Percentiles rank a stretch among this genome's conserved stretches.
Conservation (phyloP, 345 rosid species). For the Brassica nigra region DNA sequence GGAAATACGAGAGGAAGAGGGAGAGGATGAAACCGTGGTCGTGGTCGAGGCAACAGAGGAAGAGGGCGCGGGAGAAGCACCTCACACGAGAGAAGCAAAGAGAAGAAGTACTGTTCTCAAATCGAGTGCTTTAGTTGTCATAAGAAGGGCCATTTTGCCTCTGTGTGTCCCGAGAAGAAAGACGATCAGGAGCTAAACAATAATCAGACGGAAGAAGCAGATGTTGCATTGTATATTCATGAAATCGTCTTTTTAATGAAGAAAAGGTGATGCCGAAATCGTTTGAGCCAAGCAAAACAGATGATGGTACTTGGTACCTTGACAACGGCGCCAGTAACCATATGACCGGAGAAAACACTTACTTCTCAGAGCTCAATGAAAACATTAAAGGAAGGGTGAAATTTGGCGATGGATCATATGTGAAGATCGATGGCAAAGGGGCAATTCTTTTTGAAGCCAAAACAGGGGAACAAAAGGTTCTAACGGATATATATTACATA, state of each 20-base stretch:
- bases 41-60: background rate
- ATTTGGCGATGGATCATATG: no score
- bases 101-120: background rate
- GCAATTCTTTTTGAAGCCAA: no score
- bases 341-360: background rate
- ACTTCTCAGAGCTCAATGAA: no score
- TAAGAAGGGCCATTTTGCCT: background rate
- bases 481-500: no score
- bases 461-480: no score
- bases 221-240: background rate
- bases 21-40: background rate
- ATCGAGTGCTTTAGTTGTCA: background rate
- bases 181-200: background rate
- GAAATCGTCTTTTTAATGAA: background rate
- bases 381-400: no score
- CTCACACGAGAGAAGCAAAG: background rate
- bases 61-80: background rate
- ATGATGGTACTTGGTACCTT: background rate
- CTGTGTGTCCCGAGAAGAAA: background rate
- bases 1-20: background rate
- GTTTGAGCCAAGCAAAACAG: background rate
- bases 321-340: background rate
- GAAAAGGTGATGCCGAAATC: background rate
- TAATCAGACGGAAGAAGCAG: background rate
- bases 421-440: no score